A percentile compares a stretch with the other conserved stretches of the same genome.
Evolutionary conservation across 192 early-diverging fungal species (phyloP).

Genomic region (Oehlia diaphana): DNA sequence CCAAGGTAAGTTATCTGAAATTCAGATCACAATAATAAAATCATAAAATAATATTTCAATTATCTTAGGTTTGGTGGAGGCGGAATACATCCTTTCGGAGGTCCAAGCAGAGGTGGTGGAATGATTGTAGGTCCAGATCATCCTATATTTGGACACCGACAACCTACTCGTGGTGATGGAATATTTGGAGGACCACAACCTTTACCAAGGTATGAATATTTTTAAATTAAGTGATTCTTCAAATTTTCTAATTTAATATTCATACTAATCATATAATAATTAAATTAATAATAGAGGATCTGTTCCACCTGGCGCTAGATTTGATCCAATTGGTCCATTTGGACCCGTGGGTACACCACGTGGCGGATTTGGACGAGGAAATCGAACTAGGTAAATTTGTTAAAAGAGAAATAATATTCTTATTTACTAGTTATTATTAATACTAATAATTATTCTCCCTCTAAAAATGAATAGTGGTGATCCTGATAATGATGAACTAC

Average conservation of each 20-base stretch:
- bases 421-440: constrained; percentile 15
- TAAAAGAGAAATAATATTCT: not conserved
- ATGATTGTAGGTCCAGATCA: constrained; percentile 89
- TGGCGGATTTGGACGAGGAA: constrained; percentile 43
- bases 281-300: constrained; percentile 47
- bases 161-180: constrained; percentile 45
- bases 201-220: constrained; percentile 51
- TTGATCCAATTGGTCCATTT: constrained; percentile 90
- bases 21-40: not conserved
- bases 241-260: not conserved
- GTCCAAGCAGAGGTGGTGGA: constrained; percentile 61
- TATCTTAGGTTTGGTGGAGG: constrained; percentile 41
- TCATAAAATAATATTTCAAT: not conserved
- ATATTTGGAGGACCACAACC: constrained; percentile 57
- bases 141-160: constrained; percentile 82
- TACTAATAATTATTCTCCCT: not conserved
- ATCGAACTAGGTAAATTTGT: constrained; percentile 32
- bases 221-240: not conserved
- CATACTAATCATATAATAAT: not conserved
- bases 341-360: constrained; percentile 41
- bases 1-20: constrained; percentile 40
- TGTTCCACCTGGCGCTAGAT: constrained; percentile 85
- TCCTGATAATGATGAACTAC: constrained; percentile 74
- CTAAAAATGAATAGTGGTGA: constrained; percentile 54
- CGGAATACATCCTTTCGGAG: constrained; percentile 29